Evolutionary conservation across 2,329 filamentous ascomycete genomes (phyloP).

Genomic region (Alternaria angustiovoidea): DNA sequence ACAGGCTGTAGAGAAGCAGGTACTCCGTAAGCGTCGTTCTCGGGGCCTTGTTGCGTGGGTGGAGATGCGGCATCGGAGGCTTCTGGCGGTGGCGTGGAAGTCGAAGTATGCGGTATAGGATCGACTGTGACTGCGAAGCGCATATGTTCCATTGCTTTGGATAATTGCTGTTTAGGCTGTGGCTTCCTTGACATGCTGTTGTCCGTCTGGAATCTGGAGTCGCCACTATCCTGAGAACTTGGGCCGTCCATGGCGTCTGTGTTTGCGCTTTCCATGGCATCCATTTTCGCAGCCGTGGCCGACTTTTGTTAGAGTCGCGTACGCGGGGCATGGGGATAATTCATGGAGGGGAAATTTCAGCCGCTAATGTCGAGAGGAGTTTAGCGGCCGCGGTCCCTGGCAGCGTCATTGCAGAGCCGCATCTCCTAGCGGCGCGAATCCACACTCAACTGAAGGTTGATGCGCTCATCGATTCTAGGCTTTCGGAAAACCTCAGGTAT

Average conservation of each 20-base stretch:
- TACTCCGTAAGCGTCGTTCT: slow-evolving; percentile 60
- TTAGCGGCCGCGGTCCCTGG: slow-evolving; percentile 28
- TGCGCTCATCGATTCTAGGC: slow-evolving; percentile 3
- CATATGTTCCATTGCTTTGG: slow-evolving; percentile 62
- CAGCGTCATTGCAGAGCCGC: slow-evolving; percentile 32
- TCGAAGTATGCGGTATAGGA: slow-evolving; percentile 35
- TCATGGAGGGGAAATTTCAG: slow-evolving; percentile 25
- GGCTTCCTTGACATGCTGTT: slow-evolving; percentile 42
- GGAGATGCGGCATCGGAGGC: background rate
- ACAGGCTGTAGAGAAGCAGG: slow-evolving; percentile 56
- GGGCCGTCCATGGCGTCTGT: slow-evolving; percentile 13
- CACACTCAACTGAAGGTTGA: slow-evolving; percentile 15
- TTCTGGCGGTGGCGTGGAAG: slow-evolving; percentile 21
- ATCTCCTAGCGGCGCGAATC: slow-evolving; percentile 31
- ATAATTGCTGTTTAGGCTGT: slow-evolving; percentile 55
- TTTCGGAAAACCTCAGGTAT: slow-evolving; percentile 15
- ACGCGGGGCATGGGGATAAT: slow-evolving; percentile 9
- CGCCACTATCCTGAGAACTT: slow-evolving; percentile 11
- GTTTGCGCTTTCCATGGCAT: slow-evolving; percentile 9
- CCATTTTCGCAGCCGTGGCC: slow-evolving; percentile 29
- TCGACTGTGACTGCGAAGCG: slow-evolving; percentile 58
- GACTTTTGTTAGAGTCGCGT: slow-evolving; percentile 8
- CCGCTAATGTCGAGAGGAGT: slow-evolving; percentile 9
- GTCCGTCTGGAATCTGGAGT: slow-evolving; percentile 43
- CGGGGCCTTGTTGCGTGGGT: slow-evolving; percentile 18